Percentiles rank a stretch among this genome's conserved stretches.
These are phyloP conservation scores for Paraphoma chrysanthemicola DNA, from an alignment of 2,329 filamentous ascomycete genomes.

Conservation along the genomic window DNA sequence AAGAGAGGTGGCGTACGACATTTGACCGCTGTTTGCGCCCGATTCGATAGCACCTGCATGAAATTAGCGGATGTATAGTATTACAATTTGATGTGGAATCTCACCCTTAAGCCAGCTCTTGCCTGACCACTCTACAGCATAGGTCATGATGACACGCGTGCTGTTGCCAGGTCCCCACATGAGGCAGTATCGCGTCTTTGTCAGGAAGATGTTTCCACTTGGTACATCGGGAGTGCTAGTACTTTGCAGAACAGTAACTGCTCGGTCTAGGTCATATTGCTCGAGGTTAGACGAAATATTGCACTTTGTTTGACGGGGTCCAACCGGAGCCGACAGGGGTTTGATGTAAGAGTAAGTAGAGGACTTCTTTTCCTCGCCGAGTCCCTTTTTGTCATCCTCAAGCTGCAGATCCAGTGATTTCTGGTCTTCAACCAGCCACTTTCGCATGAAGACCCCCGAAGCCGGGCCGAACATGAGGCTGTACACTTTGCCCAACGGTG, in stretches of 20 bases:
- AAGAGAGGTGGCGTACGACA: slow-evolving; percentile 80
- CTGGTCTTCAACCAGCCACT: slow-evolving; percentile 85
- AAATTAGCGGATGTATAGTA: slow-evolving; percentile 13
- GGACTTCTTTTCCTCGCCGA: slow-evolving; percentile 75
- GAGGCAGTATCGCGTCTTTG: slow-evolving; percentile 94
- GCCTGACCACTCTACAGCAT: slow-evolving; percentile 91
- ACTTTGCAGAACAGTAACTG: slow-evolving; percentile 79
- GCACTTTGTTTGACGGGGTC: slow-evolving; percentile 93
- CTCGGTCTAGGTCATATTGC: slow-evolving; percentile 83
- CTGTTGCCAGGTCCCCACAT: slow-evolving; percentile 88
- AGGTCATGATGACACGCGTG: slow-evolving; percentile 86
- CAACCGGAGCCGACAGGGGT: slow-evolving; percentile 81
- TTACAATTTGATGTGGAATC: slow-evolving; percentile 38
- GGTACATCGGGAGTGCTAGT: slow-evolving; percentile 96
- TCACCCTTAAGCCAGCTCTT: slow-evolving; percentile 98
- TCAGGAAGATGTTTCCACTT: slow-evolving; percentile 86
- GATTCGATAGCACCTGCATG: slow-evolving; percentile 88
- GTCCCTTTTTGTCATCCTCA: slow-evolving; percentile 79
- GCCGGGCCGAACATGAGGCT: slow-evolving; percentile 83
- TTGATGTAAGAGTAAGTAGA: slow-evolving; percentile 90
- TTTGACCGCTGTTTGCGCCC: slow-evolving; percentile 89
- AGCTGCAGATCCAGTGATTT: slow-evolving; percentile 89
- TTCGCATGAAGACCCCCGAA: slow-evolving; percentile 82
- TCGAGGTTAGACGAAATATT: slow-evolving; percentile 88
- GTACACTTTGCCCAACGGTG: slow-evolving; percentile 91